Evolutionary conservation across 768 basidiomycete species (phyloP).

Genomic region (Hericium rajendrae): DNA sequence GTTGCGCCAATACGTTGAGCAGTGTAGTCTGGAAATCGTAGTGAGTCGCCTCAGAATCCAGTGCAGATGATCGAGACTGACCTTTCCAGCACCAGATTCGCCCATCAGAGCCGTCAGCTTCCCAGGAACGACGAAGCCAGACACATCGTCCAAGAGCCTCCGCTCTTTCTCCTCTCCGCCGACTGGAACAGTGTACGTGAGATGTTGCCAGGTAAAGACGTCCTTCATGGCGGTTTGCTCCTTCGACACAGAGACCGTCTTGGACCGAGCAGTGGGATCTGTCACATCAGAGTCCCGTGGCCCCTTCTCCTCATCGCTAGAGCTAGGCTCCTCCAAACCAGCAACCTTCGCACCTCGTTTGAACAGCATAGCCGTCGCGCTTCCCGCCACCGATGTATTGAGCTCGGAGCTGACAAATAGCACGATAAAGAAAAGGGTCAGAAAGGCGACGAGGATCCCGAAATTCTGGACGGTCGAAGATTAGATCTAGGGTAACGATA

Average conservation of each 20-base stretch:
- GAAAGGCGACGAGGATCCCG: slow-evolving; percentile 64
- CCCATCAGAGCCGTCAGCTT: slow-evolving; percentile 75
- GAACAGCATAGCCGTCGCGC: slow-evolving; percentile 47
- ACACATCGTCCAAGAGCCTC: slow-evolving; percentile 58
- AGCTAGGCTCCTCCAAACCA: not conserved
- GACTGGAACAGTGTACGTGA: slow-evolving; percentile 58
- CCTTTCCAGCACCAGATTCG: slow-evolving; percentile 42
- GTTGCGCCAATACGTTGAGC: slow-evolving; percentile 37
- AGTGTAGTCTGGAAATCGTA: slow-evolving; percentile 33
- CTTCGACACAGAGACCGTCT: slow-evolving; percentile 6
- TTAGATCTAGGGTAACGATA: not conserved
- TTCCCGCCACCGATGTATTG: slow-evolving; percentile 29
- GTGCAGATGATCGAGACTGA: slow-evolving; percentile 4
- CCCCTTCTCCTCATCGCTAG: not conserved
- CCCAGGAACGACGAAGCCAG: slow-evolving; percentile 75
- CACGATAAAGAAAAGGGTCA: slow-evolving; percentile 42
- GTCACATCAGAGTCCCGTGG: not conserved
- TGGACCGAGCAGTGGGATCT: not conserved
- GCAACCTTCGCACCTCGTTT: slow-evolving; percentile 41
- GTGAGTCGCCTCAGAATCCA: not conserved
- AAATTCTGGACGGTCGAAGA: slow-evolving; percentile 35
- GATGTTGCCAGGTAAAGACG: slow-evolving; percentile 73
- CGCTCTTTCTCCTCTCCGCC: slow-evolving; percentile 29
- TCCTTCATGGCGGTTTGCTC: slow-evolving; percentile 28
- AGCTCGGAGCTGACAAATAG: slow-evolving; percentile 54